Percentiles rank a stretch among this genome's conserved stretches.
These are phyloP conservation scores for Aspergillus bertholletiae DNA, from an alignment of 495 filamentous ascomycete species.

Conservation along the genomic window DNA sequence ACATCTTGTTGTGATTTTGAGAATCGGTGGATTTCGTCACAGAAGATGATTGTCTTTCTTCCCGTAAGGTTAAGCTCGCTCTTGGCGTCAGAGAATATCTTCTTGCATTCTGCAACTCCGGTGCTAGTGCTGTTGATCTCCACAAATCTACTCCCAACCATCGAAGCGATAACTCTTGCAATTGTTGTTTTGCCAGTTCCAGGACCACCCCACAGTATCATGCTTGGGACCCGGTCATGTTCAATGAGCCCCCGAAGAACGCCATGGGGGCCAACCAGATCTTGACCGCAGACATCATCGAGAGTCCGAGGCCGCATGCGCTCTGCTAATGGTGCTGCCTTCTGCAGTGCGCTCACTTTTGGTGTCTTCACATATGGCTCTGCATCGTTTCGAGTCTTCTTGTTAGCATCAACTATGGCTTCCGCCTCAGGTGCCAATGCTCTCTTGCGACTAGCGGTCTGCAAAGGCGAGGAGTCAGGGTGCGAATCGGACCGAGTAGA, in stretches of 20 bases:
- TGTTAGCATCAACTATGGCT: slow-evolving; percentile 11
- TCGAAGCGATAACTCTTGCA: slow-evolving; percentile 83
- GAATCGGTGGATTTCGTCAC: slow-evolving; percentile 96
- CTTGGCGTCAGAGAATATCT: slow-evolving; percentile 81
- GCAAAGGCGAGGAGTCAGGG: slow-evolving; percentile 21
- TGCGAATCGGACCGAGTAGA: slow-evolving; percentile 25
- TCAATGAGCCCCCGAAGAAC: slow-evolving; percentile 89
- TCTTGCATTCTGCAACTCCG: slow-evolving; percentile 93
- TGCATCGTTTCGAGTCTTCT: slow-evolving; percentile 16
- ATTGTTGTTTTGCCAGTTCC: slow-evolving; percentile 98
- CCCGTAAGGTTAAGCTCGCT: slow-evolving; percentile 80
- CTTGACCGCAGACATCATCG: slow-evolving; percentile 87
- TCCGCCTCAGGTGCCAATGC: slow-evolving; percentile 24
- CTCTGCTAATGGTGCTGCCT: slow-evolving; percentile 82
- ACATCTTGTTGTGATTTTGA: slow-evolving; percentile 93
- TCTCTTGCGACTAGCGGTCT: slow-evolving; percentile 34
- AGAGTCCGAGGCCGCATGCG: slow-evolving; percentile 84
- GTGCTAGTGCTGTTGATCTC: slow-evolving; percentile 94
- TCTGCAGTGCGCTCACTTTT: slow-evolving; percentile 59
- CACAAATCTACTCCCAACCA: slow-evolving; percentile 78
- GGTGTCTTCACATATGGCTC: slow-evolving; percentile 51
- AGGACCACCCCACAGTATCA: slow-evolving; percentile 91
- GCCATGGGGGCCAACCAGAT: slow-evolving; percentile 79
- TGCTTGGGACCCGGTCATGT: slow-evolving; percentile 79
- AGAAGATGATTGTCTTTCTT: slow-evolving; percentile 92